phyloP scores from a whole-genome alignment of 495 filamentous ascomycete species.

The Aspergillus ellipticus region DNA sequence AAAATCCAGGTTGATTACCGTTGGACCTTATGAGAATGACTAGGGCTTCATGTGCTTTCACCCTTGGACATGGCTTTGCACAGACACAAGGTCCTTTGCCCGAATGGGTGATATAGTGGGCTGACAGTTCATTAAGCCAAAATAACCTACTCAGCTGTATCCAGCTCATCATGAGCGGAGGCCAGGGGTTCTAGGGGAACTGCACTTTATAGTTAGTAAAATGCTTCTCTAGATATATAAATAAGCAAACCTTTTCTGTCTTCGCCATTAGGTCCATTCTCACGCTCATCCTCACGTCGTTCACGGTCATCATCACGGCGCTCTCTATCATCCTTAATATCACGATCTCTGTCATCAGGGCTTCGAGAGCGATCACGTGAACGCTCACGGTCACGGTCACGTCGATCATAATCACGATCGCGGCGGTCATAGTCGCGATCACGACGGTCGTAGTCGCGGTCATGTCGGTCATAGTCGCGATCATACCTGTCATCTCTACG shows the following conservation, averaged over 20 bases:
- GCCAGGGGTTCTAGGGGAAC: constrained; percentile 68
- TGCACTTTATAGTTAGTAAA: constrained; percentile 12
- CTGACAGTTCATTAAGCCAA: constrained; percentile 13
- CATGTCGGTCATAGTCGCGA: constrained; percentile 63
- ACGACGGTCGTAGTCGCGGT: constrained; percentile 62
- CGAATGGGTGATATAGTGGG: not conserved
- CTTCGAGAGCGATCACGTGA: constrained; percentile 74
- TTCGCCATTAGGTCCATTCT: constrained; percentile 50
- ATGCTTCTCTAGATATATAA: not conserved
- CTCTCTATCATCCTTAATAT: constrained; percentile 63
- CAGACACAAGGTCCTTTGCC: not conserved
- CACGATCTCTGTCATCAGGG: constrained; percentile 62
- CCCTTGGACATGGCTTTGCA: not conserved
- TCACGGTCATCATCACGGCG: constrained; percentile 68
- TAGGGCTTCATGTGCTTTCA: not conserved
- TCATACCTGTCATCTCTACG: constrained; percentile 88
- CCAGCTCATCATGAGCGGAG: constrained; percentile 90
- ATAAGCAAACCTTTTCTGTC: constrained; percentile 78
- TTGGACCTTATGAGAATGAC: not conserved
- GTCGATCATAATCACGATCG: constrained; percentile 59
- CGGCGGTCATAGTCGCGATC: constrained; percentile 77
- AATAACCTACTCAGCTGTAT: constrained; percentile 81
- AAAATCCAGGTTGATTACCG: constrained; percentile 6
- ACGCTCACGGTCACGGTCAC: constrained; percentile 58
- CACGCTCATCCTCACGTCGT: constrained; percentile 47